Evolutionary conservation across 2,329 filamentous ascomycete species (phyloP), one percentile per base, ranked within the genome.

Genomic region (Metarhizium robertsii): DNA sequence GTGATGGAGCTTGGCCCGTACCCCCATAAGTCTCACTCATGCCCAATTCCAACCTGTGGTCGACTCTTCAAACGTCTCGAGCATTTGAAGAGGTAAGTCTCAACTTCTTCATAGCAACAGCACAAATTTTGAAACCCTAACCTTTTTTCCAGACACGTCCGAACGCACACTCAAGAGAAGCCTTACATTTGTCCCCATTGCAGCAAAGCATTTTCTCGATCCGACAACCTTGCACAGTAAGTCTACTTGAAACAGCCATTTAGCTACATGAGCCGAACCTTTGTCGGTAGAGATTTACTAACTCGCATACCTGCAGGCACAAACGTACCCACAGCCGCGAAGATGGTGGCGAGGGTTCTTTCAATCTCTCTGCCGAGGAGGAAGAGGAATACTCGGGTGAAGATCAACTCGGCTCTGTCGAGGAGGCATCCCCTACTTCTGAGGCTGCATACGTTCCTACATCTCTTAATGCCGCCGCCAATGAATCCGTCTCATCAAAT

Each of bases 211-310:
- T 99, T 99, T 74, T 97, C 94, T 58, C 83, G 94, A 75, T 97
- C 92, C 67, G 94, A 99, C 78, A 99, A 99, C 73, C 87, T 99
- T 74, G 94, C 94, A 72, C 94, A 99, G 88, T 95, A 90, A 75
- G 83, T 74, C 72, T 68, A 61, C 61, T 64, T 43, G 18, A n/a
- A 2, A 34, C 5, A 20, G 11, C 11, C n/a, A 45, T 40, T 34
- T 14, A 42, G 25, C 8, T 30, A 18, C 16, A 45, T 4, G n/a
- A 45, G 16, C 6, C n/a, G 6, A 45, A 8, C 6, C 14, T 25
- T 20, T 18, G 8, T 25, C 7, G 32, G 42, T 25, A 30, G 4
- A 29, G 45, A 48, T 48, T 48, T n/a, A 8, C 55, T 62, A 43
- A 66, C 61, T 29, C 30, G 52, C 46, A n/a, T 30, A 7, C 18